Evolutionary conservation across 2,329 filamentous ascomycete species (phyloP), one percentile per base, ranked within the genome.

Genomic region (Colletotrichum australisinense): DNA sequence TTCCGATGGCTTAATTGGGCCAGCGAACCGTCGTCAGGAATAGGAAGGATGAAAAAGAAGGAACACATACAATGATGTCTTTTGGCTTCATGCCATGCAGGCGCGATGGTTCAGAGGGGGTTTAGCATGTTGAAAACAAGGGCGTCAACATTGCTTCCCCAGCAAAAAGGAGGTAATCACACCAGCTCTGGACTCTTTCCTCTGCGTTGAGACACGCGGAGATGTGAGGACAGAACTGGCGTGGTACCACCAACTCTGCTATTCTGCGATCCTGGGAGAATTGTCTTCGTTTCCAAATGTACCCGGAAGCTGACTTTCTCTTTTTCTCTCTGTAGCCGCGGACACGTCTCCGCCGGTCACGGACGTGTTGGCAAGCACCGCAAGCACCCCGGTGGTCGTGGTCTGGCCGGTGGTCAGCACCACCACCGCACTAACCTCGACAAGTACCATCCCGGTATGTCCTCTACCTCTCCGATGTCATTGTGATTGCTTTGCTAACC

Each of bases 341-440:
- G 96, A 88, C 95, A 99, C 90, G 97, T 99, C 86, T 97, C 94
- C 84, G 95, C 95, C 91, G 97, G 97, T 91, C 93, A 98, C 88
- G 96, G 97, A 90, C 96, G 96, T 92, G 88, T 98, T 85, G 97
- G 97, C 87, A 98, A 98, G 94, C 95, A 98, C 93, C 91, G 97
- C 85, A 98, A 99, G 93, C 91, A 93, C 81, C 91, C 90, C 80
- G 91, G 91, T 92, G 91, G 91, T 91, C 89, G 94, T 94, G 91
- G 91, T 93, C 89, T 93, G 88, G 97, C 97, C 86, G 96, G 97
- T 97, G 96, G 95, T 92, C 95, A 98, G 90, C 97, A 99, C 91
- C 97, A 99, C 90, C 95, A 97, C 92, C 88, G 94, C 80, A 97
- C 94, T 84, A 97, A 97, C 89, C 78, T 87, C 75, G 86, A 87